phyloP scores from a whole-genome alignment of 305 asterid species.

The Solanum hybrid region DNA sequence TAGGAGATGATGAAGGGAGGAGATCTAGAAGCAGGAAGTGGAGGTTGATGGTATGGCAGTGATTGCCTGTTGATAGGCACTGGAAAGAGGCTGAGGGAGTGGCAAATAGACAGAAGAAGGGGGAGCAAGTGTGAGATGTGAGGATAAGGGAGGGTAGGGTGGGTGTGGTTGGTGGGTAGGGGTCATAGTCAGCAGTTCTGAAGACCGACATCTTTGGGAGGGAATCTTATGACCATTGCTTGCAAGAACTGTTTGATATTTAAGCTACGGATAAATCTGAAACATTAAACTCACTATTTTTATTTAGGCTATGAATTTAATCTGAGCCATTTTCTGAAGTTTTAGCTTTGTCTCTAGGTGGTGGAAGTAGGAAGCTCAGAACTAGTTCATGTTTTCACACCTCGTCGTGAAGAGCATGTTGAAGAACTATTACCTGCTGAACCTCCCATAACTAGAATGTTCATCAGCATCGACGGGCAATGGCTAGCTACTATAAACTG shows the following conservation, averaged over 20 bases:
- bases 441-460: slow-evolving; percentile 93
- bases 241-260: neutral
- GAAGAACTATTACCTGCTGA: slow-evolving; percentile 64
- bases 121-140: neutral
- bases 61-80: neutral
- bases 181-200: neutral
- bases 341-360: slow-evolving; percentile 31
- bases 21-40: neutral
- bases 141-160: neutral
- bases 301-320: neutral
- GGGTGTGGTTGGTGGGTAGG: neutral
- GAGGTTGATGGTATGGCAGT: neutral
- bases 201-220: neutral
- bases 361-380: slow-evolving; percentile 47
- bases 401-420: slow-evolving; percentile 47
- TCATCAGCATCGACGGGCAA: slow-evolving; percentile 77
- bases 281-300: neutral
- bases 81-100: neutral
- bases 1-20: neutral
- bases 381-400: slow-evolving; percentile 53
- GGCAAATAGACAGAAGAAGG: neutral
- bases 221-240: neutral
- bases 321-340: neutral
- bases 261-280: neutral
- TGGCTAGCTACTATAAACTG: slow-evolving; percentile 96